These are phyloP conservation scores for Parasitella parasitica DNA, from an alignment of 371 early-diverging fungal species.

Conservation along the genomic window DNA sequence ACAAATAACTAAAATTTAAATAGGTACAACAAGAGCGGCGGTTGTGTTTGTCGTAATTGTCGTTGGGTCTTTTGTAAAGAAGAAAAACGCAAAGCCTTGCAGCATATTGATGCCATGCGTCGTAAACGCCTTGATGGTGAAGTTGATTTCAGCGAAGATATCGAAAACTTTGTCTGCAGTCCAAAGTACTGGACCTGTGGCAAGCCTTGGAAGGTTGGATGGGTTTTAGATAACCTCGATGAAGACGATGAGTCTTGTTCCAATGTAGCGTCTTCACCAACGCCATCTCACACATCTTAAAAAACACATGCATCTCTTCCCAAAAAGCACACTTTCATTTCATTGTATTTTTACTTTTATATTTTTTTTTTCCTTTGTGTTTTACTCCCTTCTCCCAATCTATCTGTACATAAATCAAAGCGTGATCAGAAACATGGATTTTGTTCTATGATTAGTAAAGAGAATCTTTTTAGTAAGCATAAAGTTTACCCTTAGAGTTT, in stretches of 20 bases:
- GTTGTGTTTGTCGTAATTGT: slow-evolving; percentile 51
- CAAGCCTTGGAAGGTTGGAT: slow-evolving; percentile 49
- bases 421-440: background rate
- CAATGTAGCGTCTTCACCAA: background rate
- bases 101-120: slow-evolving; percentile 44
- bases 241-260: slow-evolving; percentile 11
- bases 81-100: slow-evolving; percentile 50
- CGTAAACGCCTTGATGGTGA: slow-evolving; percentile 32
- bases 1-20: background rate
- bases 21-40: slow-evolving; percentile 52
- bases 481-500: too few relatives aligned
- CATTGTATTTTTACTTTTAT: background rate
- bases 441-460: background rate
- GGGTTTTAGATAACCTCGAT: slow-evolving; percentile 35
- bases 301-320: background rate
- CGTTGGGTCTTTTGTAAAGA: slow-evolving; percentile 55
- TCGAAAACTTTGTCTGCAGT: slow-evolving; percentile 42
- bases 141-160: slow-evolving; percentile 40
- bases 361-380: background rate
- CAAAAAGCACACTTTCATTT: background rate
- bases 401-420: background rate
- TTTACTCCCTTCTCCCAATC: background rate
- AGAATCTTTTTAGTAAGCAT: too few relatives aligned
- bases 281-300: background rate
- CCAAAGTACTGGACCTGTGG: slow-evolving; percentile 54